phyloP scores from a whole-genome alignment of 441 rosid genomes.

The Macaranga tanarius region DNA sequence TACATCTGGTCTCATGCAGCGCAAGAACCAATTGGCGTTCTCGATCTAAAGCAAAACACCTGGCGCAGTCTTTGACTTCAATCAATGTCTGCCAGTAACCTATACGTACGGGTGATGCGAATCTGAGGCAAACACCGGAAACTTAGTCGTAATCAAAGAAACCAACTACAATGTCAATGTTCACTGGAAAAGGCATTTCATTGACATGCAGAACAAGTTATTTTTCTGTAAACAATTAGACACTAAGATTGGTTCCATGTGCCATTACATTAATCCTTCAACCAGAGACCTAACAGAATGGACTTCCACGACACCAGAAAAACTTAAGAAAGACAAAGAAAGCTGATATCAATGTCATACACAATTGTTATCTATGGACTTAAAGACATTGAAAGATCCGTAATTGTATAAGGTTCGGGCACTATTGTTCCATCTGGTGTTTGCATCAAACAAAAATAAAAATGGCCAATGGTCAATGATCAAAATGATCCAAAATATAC shows the following conservation, averaged over 20 bases:
- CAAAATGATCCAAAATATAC: not conserved
- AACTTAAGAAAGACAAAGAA: too few relatives aligned
- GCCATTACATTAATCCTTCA: not conserved
- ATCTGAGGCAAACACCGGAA: conserved; percentile 44
- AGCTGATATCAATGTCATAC: too few relatives aligned
- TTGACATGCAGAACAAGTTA: not conserved
- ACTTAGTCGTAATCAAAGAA: not conserved
- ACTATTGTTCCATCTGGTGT: not conserved
- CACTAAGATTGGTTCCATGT: not conserved
- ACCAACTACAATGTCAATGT: not conserved
- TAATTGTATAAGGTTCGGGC: too few relatives aligned
- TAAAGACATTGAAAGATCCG: too few relatives aligned
- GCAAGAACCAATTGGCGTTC: not conserved
- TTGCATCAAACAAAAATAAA: not conserved
- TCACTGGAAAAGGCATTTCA: not conserved
- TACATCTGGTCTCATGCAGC: not conserved
- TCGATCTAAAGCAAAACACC: not conserved
- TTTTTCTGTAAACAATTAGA: not conserved
- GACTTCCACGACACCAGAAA: too few relatives aligned
- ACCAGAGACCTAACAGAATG: too few relatives aligned
- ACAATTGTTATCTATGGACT: too few relatives aligned
- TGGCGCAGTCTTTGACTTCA: conserved; percentile 8
- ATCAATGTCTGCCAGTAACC: conserved; percentile 36
- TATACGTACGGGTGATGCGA: conserved; percentile 67
- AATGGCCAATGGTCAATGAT: not conserved